Conservation (phyloP, 2,329 filamentous ascomycete species). For the Ophidiomyces ophidiicola region DNA sequence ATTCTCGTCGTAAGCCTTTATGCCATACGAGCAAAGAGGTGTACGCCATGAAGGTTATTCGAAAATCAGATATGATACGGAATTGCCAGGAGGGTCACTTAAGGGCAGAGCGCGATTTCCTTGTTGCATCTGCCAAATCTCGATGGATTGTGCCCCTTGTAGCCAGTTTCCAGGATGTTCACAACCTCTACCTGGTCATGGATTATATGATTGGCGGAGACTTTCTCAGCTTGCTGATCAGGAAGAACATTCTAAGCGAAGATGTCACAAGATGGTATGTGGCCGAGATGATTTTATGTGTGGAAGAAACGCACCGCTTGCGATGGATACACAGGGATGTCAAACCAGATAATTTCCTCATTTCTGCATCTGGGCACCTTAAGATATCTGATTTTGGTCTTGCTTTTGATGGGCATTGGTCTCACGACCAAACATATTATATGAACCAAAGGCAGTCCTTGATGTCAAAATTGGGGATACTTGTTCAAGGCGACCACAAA, state of each 20-base stretch:
- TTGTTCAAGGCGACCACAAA: slow-evolving; percentile 58
- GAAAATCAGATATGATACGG: slow-evolving; percentile 82
- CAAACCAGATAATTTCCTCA: slow-evolving; percentile 95
- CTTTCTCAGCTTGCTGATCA: slow-evolving; percentile 74
- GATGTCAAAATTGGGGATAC: slow-evolving; percentile 61
- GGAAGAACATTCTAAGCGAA: slow-evolving; percentile 73
- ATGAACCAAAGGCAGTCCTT: slow-evolving; percentile 69
- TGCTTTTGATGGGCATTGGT: slow-evolving; percentile 91
- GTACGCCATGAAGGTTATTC: slow-evolving; percentile 95
- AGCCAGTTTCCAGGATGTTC: slow-evolving; percentile 74
- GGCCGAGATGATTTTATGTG: slow-evolving; percentile 89
- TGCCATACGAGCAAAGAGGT: slow-evolving; percentile 43
- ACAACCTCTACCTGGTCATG: slow-evolving; percentile 86
- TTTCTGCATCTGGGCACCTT: slow-evolving; percentile 74
- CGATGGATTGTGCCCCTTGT: slow-evolving; percentile 82
- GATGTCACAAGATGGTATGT: slow-evolving; percentile 71
- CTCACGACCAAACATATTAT: slow-evolving; percentile 78
- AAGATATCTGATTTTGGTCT: slow-evolving; percentile 96
- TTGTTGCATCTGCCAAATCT: slow-evolving; percentile 79
- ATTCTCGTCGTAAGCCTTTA: slow-evolving; percentile 22
- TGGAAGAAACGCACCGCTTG: slow-evolving; percentile 81
- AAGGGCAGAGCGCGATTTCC: slow-evolving; percentile 79
- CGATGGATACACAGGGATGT: slow-evolving; percentile 90
- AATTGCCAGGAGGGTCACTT: slow-evolving; percentile 88
- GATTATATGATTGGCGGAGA: slow-evolving; percentile 97